Base-by-base conservation (phyloP, 2,329 filamentous ascomycete genomes). In the Hypoxylon sp. region DNA sequence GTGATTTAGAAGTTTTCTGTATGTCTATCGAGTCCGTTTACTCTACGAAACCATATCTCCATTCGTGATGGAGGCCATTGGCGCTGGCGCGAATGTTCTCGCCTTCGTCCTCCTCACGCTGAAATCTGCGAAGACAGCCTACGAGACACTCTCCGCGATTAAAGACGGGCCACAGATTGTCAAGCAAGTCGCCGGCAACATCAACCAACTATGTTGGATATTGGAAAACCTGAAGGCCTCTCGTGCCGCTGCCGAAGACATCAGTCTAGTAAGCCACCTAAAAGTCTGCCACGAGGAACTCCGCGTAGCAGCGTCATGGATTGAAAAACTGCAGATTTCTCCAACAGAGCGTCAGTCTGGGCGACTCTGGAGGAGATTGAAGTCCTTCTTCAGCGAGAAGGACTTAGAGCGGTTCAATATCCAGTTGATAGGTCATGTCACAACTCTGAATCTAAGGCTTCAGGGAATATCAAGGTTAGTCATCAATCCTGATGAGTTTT, bases 141-240 rank as follows among this genome's bases (percentile, higher is more conserved):
- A 53, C 35, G 50, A 53, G 33, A 39, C 31, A 5, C 31, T 53
- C n/a, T 53, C 50, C 2, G 31, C 50, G 5, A 14, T 53, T 3
- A 53, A 53, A 26, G 50, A 53, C 3, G 50, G 50, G 24, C 50
- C 50, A 8, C 17, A 39, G 31, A 53, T 53, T 19, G 33, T 39
- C 2, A 53, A n/a, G 4, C 31, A 26, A 10, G 33, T 35, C 8
- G 33, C 33, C n/a, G 26, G 11, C n/a, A 53, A 13, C 3, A 9
- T 39, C 10, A 53, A 53, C 9, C 50, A 53, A 5, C 22, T 53
- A 24, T 39, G 22, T 33, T 37, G 50, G 50, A 39, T 53, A 39
- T 26, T 53, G 19, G 10, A 24, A 13, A n/a, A 14, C 11, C 5
- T 53, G 4, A 24, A 39, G 19, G 22, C 24, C 3, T 53, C 50